phyloP scores from a whole-genome alignment of 1,284 basidiomycete genomes.

The Leucoagaricus sp. region DNA sequence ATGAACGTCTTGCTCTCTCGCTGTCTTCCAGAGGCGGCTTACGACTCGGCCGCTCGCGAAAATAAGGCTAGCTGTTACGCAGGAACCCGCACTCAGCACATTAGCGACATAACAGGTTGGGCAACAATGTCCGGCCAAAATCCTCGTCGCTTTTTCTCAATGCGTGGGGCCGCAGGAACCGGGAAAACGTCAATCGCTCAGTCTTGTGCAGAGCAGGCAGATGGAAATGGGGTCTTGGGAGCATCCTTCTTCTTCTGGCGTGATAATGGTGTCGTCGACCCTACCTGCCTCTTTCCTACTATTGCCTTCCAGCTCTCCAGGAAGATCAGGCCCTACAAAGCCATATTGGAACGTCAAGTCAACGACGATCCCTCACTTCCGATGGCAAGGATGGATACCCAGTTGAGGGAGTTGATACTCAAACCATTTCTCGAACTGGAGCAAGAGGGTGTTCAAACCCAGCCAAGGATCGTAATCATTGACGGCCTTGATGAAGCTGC shows the following conservation, averaged over 20 bases:
- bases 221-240: neutral
- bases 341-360: neutral
- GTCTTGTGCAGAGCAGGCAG: neutral
- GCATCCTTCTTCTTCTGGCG: neutral
- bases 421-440: neutral
- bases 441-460: neutral
- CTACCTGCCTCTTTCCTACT: neutral
- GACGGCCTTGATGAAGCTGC: conserved; percentile 16
- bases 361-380: neutral
- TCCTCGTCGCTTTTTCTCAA: no score
- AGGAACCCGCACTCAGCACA: no score
- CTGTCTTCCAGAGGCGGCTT: no score
- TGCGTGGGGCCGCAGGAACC: neutral
- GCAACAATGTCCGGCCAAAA: no score
- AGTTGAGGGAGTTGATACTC: neutral
- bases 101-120: no score
- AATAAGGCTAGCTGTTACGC: no score
- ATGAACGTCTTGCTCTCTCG: no score
- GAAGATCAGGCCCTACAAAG: neutral
- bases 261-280: neutral
- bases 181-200: conserved; percentile 3
- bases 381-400: neutral
- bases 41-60: no score
- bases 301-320: neutral
- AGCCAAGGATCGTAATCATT: neutral